A percentile compares a stretch with the other conserved stretches of the same genome.
phyloP scores from a whole-genome alignment of 2,329 filamentous ascomycete species.

The Epichloe elymi region DNA sequence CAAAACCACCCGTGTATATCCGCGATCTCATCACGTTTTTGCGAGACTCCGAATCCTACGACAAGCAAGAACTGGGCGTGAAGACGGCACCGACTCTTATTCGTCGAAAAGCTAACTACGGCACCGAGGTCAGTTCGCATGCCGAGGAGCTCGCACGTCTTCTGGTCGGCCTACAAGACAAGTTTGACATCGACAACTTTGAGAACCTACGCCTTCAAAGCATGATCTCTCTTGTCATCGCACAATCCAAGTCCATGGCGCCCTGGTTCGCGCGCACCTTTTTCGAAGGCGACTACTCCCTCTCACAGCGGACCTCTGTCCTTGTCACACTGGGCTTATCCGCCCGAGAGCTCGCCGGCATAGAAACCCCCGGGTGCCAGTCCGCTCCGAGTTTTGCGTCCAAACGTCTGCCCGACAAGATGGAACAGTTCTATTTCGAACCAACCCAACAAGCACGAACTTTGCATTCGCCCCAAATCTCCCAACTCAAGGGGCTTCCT shows the following conservation, averaged over 20 bases:
- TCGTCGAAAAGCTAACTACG: conserved; percentile 76
- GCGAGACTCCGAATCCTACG: conserved; percentile 69
- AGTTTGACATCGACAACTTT: conserved; percentile 70
- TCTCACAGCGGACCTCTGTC: conserved; percentile 70
- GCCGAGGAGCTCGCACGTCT: conserved; percentile 66
- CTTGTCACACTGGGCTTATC: conserved; percentile 72
- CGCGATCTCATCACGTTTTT: conserved; percentile 70
- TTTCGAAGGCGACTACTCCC: conserved; percentile 88
- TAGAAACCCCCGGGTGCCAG: conserved; percentile 44
- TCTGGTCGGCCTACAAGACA: conserved; percentile 71
- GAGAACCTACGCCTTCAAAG: conserved; percentile 61
- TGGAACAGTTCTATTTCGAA: conserved; percentile 57
- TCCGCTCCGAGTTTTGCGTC: conserved; percentile 55
- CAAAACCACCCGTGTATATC: conserved; percentile 78
- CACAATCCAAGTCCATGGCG: conserved; percentile 64
- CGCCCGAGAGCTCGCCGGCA: conserved; percentile 73
- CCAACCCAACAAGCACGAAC: conserved; percentile 11
- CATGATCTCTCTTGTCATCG: conserved; percentile 69
- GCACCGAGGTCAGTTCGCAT: conserved; percentile 76
- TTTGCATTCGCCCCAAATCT: conserved; percentile 13
- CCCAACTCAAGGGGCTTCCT: conserved; percentile 34
- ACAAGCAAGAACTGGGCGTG: conserved; percentile 70
- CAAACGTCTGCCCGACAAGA: conserved; percentile 59
- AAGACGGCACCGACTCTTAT: conserved; percentile 68
- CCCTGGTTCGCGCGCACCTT: conserved; percentile 76